Conservation (phyloP, 108 stramenopile genomes). For the Aurantiochytrium sp. region DNA sequence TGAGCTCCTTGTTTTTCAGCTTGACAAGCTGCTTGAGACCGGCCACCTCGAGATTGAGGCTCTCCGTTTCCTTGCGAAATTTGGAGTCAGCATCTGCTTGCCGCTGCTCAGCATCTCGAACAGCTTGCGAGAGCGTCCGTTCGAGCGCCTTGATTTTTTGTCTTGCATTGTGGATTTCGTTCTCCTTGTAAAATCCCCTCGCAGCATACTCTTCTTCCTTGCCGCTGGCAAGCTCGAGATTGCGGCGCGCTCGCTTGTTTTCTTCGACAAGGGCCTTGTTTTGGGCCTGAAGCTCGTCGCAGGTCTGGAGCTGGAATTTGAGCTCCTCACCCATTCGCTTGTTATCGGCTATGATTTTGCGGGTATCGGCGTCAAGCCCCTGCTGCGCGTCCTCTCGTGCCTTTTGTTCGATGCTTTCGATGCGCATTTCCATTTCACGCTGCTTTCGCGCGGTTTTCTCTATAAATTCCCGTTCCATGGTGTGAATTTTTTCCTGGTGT, state of each 20-base stretch:
- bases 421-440: constrained; percentile 11
- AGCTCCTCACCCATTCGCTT: constrained; percentile 50
- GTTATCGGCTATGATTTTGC: constrained; percentile 42
- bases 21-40: constrained; percentile 42
- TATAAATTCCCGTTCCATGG: constrained; percentile 36
- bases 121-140: neutral
- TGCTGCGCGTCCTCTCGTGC: constrained; percentile 44
- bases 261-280: constrained; percentile 22
- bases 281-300: constrained; percentile 36
- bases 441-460: constrained; percentile 24
- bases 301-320: constrained; percentile 39
- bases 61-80: constrained; percentile 38
- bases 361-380: constrained; percentile 35
- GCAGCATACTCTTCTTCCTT: constrained; percentile 45
- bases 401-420: neutral
- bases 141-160: constrained; percentile 15
- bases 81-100: neutral
- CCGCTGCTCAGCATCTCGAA: neutral
- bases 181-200: constrained; percentile 1
- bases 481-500: constrained; percentile 16
- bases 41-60: constrained; percentile 34
- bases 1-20: constrained; percentile 52
- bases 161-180: constrained; percentile 25
- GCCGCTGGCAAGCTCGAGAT: constrained; percentile 33
- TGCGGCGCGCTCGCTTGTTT: constrained; percentile 13